Evolutionary conservation across 106 monocot genomes (phyloP).

Genomic region (Xerophyta viscosa): DNA sequence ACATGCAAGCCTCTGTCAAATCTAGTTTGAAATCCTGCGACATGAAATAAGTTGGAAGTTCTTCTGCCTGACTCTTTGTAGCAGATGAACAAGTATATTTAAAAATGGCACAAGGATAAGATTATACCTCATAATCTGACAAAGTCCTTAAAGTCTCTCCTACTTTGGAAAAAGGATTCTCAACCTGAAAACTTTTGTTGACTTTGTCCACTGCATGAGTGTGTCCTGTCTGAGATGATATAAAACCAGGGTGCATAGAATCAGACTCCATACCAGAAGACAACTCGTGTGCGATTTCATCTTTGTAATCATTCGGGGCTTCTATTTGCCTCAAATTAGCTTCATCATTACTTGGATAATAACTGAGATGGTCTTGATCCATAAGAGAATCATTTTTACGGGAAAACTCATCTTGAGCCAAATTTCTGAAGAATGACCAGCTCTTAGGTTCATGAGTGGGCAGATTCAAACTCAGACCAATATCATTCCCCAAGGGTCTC

Average conservation of each 20-base stretch:
- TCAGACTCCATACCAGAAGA: constrained; percentile 24
- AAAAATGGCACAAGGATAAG: neutral
- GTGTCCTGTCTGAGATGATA: constrained; percentile 24
- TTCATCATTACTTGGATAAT: constrained; percentile 25
- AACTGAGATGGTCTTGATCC: constrained; percentile 72
- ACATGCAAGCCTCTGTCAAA: constrained; percentile 18
- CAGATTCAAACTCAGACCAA: constrained; percentile 71
- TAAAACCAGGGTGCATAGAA: constrained; percentile 22
- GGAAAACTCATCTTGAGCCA: constrained; percentile 81
- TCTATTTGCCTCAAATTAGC: constrained; percentile 28
- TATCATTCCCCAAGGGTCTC: constrained; percentile 30
- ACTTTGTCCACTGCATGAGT: constrained; percentile 22
- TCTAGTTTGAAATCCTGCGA: constrained; percentile 44
- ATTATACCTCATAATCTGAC: constrained; percentile 68
- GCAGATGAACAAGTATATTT: constrained; percentile 1
- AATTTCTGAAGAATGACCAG: constrained; percentile 93
- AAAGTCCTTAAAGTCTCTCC: constrained; percentile 21
- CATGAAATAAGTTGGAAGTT: constrained; percentile 6
- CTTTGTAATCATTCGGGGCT: constrained; percentile 45
- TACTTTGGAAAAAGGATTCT: constrained; percentile 21
- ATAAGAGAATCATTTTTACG: constrained; percentile 75
- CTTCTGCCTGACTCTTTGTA: neutral
- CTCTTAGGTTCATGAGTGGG: constrained; percentile 69
- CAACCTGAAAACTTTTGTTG: constrained; percentile 36
- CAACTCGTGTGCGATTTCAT: constrained; percentile 21